Base-by-base conservation (phyloP, 2,329 filamentous ascomycete genomes). In the Penicillium corylophilum region DNA sequence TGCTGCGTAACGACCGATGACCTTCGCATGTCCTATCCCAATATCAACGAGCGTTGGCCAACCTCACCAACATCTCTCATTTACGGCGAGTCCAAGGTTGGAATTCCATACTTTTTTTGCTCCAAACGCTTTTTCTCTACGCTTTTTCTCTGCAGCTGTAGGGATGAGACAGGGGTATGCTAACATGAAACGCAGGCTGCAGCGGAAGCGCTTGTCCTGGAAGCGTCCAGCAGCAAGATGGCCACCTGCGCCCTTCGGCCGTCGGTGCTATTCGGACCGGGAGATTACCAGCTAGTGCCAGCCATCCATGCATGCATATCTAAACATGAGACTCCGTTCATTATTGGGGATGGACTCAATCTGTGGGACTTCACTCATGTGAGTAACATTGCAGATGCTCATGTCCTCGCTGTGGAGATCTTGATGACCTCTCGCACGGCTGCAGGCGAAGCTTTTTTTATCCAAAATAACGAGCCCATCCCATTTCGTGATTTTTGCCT, bases 1-100 rank as follows among this genome's bases (percentile, higher is more conserved):
- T 79, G 79, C 51, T 81, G 80, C 26, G 79, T 79, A 8, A 66
- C 83, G 31, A 74, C 77, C 4, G 81, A 84, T 64, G 77, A 83
- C 48, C 65, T 72, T 62, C 62, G 55, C 29, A 53, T 61, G 28
- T 51, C 65, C 12, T 71, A 71, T 54, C 59, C 59, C 6, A 74
- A 75, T 46, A 71, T 75, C 51, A 66, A 73, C 40, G 72, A 74
- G 58, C 50, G 53, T 36, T 75, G 72, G 72, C 73, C 70, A 13
- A 69, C 65, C 9, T 65, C 71, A n/a, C 52, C 51, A 29, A 63
- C 52, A 35, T 75, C 71, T 10, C 67, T 71, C 33, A 73, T 75
- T 38, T 77, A 77, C 57, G 73, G 73, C 18, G 74, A 77, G 57
- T 75, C 71, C 28, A 74, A 74, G 68, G 72, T 72, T 45, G 31